Evolutionary conservation across 768 basidiomycete genomes (phyloP), one percentile per base, ranked within the genome.

Genomic region (Boletus bicolor): DNA sequence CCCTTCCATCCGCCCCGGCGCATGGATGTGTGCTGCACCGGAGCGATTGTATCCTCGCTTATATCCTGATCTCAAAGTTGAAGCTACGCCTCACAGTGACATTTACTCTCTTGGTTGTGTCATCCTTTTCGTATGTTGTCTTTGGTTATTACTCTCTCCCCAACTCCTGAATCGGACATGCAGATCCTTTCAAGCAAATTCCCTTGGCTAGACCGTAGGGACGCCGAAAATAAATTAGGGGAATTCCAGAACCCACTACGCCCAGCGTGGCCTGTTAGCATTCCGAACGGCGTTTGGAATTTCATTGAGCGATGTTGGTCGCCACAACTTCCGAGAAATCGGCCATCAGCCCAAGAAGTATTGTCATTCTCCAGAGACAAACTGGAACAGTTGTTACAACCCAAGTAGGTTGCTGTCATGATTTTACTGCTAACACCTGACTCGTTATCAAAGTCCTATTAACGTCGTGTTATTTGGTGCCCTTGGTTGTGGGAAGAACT

Each of bases 401-500:
- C 46, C 10, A 49, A 32, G 56, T 57, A 2, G 15, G 56, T 57
- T 3, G 5, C 7, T 1, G 7, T 19, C 28, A 7, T 34, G 14
- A 26, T 26, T 26, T 30, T 17, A 4, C 49, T 38, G 5, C 17
- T 6, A 26, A 1, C 0, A 10, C 6, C 36, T 57, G 42, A 56
- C 42, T 14, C 19, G n/a, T n/a, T 1, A 11, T 38, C 2, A 2
- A 24, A 57, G 56, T 36, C 30, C 21, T 39, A 19, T 53, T 46
- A 57, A 64, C 1, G 54, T 64, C 4, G 53, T 66, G 4, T 21
- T 65, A 8, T 54, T 66, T 9, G 64, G 64, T 37, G 24, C 53
- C 35, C 36, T 42, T 21, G 64, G 64, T 4, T 52, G 51, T 10
- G 61, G 64, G 4, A 65, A 63, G 44, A 65, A 64, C 28, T 65